phyloP scores from a whole-genome alignment of 352 stramenopile genomes.

The Pythium aquatile region DNA sequence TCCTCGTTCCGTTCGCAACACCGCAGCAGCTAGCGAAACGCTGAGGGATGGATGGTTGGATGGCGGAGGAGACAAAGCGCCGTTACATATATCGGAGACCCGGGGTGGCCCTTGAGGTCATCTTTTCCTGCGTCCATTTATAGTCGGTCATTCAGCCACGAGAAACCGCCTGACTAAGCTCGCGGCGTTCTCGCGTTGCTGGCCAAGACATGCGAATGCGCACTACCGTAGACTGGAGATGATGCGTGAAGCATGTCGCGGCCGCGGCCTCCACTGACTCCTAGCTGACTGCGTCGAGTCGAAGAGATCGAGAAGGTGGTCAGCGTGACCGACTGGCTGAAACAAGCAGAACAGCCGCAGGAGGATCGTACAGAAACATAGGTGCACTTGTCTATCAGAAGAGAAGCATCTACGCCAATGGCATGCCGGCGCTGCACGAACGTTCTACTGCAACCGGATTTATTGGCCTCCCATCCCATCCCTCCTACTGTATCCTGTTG shows the following conservation, averaged over 20 bases:
- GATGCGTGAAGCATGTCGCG: neutral
- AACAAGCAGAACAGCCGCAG: neutral
- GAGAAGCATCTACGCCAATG: neutral
- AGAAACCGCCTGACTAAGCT: conserved; percentile 1
- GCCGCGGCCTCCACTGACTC: neutral
- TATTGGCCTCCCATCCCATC: conserved; percentile 1
- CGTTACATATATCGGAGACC: neutral
- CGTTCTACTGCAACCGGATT: neutral
- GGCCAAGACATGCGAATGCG: neutral
- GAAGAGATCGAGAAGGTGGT: neutral
- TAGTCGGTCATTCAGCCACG: conserved; percentile 4
- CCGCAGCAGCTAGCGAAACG: neutral
- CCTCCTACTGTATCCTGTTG: neutral
- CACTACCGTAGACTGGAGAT: neutral
- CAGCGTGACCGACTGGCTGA: neutral
- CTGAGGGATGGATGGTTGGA: neutral
- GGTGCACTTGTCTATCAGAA: neutral
- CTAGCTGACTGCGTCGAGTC: neutral
- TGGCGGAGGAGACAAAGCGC: neutral
- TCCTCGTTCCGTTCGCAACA: neutral
- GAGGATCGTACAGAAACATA: neutral
- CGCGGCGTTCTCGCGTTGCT: neutral
- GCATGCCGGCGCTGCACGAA: neutral
- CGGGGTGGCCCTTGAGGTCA: neutral
- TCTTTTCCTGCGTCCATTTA: neutral